phyloP scores from a whole-genome alignment of 805 yeast genomes.

The Ogataea nonfermentans region DNA sequence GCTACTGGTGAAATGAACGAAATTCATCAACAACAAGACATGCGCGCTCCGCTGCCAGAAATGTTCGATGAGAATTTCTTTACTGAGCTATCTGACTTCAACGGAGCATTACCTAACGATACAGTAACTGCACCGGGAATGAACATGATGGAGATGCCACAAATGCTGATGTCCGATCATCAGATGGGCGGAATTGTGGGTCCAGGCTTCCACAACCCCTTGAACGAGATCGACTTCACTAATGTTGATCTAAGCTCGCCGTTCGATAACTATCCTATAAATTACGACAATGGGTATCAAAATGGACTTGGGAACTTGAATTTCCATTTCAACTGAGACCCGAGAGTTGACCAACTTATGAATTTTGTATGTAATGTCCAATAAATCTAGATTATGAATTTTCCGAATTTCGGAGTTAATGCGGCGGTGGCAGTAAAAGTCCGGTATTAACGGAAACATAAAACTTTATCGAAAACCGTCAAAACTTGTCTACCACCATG shows the following conservation, averaged over 20 bases:
- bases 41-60: conserved; percentile 24
- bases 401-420: conserved; percentile 4
- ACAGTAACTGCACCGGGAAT: conserved; percentile 9
- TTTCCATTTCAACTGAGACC: conserved; percentile 10
- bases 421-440: neutral
- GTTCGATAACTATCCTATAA: conserved; percentile 22
- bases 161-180: conserved; percentile 8
- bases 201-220: conserved; percentile 29
- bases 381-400: too few relatives aligned
- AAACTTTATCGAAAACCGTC: neutral
- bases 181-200: conserved; percentile 12
- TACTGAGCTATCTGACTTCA: conserved; percentile 31
- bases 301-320: conserved; percentile 22
- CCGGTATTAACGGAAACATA: conserved; percentile 12
- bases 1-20: conserved; percentile 2
- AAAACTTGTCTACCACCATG: too few relatives aligned
- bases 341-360: neutral
- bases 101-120: conserved; percentile 18
- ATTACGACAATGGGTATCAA: conserved; percentile 9
- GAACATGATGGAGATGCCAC: conserved; percentile 8
- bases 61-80: conserved; percentile 35
- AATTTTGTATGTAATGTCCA: neutral
- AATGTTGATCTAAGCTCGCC: conserved; percentile 35
- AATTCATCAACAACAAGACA: conserved; percentile 8
- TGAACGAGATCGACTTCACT: conserved; percentile 39